Evolutionary conservation across 805 yeast genomes (phyloP).

Genomic region (Candida khao-thaluensis): DNA sequence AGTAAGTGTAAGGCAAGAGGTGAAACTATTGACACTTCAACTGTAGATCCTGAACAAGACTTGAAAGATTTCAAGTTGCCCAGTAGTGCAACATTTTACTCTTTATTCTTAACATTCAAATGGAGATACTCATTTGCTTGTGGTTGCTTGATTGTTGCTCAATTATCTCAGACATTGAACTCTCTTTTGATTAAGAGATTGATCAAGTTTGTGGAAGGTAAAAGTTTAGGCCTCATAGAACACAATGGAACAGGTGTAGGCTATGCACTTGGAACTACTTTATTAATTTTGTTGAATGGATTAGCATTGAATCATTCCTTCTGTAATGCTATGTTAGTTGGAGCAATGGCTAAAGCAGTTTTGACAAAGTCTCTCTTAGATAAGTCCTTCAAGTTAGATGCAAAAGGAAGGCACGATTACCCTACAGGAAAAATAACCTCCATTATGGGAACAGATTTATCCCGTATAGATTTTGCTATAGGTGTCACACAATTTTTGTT

Average conservation of each 20-base stretch:
- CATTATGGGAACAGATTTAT: conserved; percentile 75
- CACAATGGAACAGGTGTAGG: conserved; percentile 38
- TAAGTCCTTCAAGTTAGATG: conserved; percentile 63
- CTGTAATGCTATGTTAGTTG: conserved; percentile 57
- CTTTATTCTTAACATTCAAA: conserved; percentile 13
- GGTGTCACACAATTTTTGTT: conserved; percentile 61
- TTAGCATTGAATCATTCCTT: conserved; percentile 58
- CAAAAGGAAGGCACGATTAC: conserved; percentile 55
- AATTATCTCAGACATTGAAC: conserved; percentile 32
- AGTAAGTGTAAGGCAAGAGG: conserved; percentile 28
- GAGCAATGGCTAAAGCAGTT: conserved; percentile 69
- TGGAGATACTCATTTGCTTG: conserved; percentile 22
- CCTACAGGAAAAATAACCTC: conserved; percentile 74
- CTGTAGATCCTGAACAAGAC: conserved; percentile 21
- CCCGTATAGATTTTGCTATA: conserved; percentile 76
- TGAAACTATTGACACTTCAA: background rate
- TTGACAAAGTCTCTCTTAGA: conserved; percentile 67
- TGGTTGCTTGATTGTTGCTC: conserved; percentile 28
- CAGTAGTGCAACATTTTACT: conserved; percentile 16
- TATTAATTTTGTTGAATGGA: conserved; percentile 24
- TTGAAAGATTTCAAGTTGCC: conserved; percentile 30
- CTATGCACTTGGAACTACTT: conserved; percentile 37
- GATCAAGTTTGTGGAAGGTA: conserved; percentile 32
- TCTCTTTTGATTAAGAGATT: conserved; percentile 39
- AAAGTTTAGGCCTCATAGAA: conserved; percentile 24